Base-by-base conservation (phyloP, 768 basidiomycete genomes). In the Boletellus sp. region DNA sequence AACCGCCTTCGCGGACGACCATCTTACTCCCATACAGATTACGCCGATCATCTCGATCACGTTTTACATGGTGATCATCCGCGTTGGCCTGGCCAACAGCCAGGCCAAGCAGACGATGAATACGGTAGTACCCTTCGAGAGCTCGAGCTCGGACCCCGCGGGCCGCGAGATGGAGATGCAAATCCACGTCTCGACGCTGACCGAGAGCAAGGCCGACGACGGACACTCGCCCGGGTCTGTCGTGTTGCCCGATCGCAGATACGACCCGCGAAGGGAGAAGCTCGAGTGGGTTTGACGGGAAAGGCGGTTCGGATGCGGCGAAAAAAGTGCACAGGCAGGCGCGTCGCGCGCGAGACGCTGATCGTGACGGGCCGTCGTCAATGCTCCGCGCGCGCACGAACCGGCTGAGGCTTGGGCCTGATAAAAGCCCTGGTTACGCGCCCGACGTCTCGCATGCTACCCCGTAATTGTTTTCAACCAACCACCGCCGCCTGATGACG, bases 21-120 rank as follows among this genome's bases (percentile, higher is more conserved):
- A 28, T 11, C 9, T n/a, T 28, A 2, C 28, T 28, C 2, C 28
- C 28, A 28, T 11, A 16, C 23, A 72, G 72, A 58, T 68, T 42
- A 63, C 63, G 11, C 72, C 70, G 20, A 68, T 73, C 46, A 72
- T 72, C 45, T 68, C 67, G 4, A 74, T 74, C 60, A 67, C 70
- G 8, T 75, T 73, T 57, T 72, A 71, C 56, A 69, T 74, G 71
- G 69, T 74, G 32, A 71, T 74, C 35, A 62, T 74, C 22, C 74
- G 73, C 19, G 60, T 73, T 37, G 70, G 65, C 1, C 13, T 65
- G 19, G 38, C 47, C 11, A 42, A 35, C 19, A 28, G 7, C 11
- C 50, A 22, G n/a, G 28, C 34, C 3, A 44, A 17, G 22, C 43
- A 28, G 13, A 4, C 8, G 2, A 9, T 34, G 13, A 38, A 26